phyloP scores from a whole-genome alignment of 257 asterid species.

The Fraxinus cuspidata region DNA sequence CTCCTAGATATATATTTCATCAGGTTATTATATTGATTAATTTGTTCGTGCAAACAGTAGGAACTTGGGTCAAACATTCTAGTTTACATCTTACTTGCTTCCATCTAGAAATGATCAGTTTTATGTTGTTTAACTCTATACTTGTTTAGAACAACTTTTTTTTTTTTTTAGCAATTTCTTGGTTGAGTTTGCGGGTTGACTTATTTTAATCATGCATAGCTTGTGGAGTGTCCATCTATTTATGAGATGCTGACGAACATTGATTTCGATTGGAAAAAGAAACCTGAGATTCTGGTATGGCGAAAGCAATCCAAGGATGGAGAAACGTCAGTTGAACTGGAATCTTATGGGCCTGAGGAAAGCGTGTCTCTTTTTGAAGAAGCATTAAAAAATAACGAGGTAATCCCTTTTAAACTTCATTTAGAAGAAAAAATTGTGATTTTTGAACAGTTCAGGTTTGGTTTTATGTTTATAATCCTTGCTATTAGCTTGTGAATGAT shows the following conservation, averaged over 20 bases:
- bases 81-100: no score
- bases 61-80: no score
- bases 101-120: neutral
- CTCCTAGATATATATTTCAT: no score
- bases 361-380: slow-evolving; percentile 57
- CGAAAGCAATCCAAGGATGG: slow-evolving; percentile 52
- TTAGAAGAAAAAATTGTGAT: neutral
- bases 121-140: neutral
- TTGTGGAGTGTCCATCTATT: slow-evolving; percentile 78
- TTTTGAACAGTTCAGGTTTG: neutral
- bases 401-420: slow-evolving; percentile 26
- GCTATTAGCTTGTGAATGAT: neutral
- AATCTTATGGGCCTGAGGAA: slow-evolving; percentile 50
- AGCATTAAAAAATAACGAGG: slow-evolving; percentile 78
- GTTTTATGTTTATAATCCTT: neutral
- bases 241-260: slow-evolving; percentile 80
- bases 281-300: slow-evolving; percentile 77
- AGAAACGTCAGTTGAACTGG: slow-evolving; percentile 49
- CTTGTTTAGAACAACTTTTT: neutral
- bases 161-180: neutral
- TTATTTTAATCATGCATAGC: slow-evolving; percentile 34
- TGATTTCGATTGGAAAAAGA: slow-evolving; percentile 68
- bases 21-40: no score
- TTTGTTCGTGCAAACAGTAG: no score
- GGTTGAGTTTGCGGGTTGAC: slow-evolving; percentile 7